phyloP scores from a whole-genome alignment of 83 land plant species.

The Diphasiastrum complanatum region DNA sequence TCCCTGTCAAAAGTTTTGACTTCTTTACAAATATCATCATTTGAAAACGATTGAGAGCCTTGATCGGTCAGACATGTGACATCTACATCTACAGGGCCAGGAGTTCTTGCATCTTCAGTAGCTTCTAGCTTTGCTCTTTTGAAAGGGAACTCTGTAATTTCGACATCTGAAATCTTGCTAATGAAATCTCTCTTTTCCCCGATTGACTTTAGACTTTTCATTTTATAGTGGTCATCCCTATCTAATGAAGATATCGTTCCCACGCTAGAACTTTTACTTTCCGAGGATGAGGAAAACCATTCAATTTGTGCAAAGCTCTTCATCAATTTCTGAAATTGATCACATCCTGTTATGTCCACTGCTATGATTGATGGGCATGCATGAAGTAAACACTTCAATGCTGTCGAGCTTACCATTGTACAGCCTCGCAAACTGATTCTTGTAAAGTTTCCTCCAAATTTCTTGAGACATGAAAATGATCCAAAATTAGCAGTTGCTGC shows the following conservation, averaged over 20 bases:
- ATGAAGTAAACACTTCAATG: slow-evolving; percentile 44
- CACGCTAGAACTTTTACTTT: background rate
- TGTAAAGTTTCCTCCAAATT: slow-evolving; percentile 47
- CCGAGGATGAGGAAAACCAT: slow-evolving; percentile 33
- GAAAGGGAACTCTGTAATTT: slow-evolving; percentile 35
- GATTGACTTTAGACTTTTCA: slow-evolving; percentile 42
- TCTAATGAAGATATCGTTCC: slow-evolving; percentile 1
- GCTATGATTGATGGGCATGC: slow-evolving; percentile 41
- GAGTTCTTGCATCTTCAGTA: slow-evolving; percentile 15
- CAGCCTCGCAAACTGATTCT: slow-evolving; percentile 49
- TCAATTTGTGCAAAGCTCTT: slow-evolving; percentile 34
- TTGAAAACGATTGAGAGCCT: slow-evolving; percentile 18
- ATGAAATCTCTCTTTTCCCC: slow-evolving; percentile 33
- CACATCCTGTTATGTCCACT: slow-evolving; percentile 60
- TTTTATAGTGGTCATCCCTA: slow-evolving; percentile 39
- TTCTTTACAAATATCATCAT: no score
- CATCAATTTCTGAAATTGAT: slow-evolving; percentile 51
- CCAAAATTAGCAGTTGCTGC: no score
- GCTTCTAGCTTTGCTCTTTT: slow-evolving; percentile 29
- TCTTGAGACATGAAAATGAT: no score
- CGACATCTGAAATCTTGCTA: slow-evolving; percentile 18
- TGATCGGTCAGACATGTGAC: background rate
- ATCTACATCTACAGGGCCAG: no score
- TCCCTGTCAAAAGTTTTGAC: no score
- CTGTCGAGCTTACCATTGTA: slow-evolving; percentile 40